Conservation (phyloP, 768 basidiomycete genomes). For the Naganishia vaughanmartiniae region DNA sequence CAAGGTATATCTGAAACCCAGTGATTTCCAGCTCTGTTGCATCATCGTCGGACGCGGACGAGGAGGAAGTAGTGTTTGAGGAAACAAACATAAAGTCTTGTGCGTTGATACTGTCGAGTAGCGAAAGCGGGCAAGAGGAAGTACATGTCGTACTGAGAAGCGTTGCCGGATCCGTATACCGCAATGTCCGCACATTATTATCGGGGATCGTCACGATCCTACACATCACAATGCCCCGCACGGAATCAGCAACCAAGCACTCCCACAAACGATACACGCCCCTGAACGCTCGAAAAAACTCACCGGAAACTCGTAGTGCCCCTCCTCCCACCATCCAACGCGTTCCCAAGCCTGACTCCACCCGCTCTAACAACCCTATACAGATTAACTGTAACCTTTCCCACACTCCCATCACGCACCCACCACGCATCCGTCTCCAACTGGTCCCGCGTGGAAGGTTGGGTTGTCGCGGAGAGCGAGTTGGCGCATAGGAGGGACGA, state of each 20-base stretch:
- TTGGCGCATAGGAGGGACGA: conserved; percentile 70
- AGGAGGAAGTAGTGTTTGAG: too few species aligned
- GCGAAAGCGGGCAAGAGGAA: conserved; percentile 72
- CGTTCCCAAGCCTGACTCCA: conserved; percentile 88
- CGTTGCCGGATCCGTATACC: conserved; percentile 72
- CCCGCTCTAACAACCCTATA: conserved; percentile 69
- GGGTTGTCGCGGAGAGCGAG: too few species aligned
- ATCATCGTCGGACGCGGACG: conserved; percentile 51
- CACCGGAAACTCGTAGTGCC: conserved; percentile 88
- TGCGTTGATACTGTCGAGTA: conserved; percentile 63
- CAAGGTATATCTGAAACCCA: conserved; percentile 80
- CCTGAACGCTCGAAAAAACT: conserved; percentile 37
- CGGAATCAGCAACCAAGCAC: neutral
- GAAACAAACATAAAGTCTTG: conserved; percentile 86
- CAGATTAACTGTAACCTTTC: conserved; percentile 73
- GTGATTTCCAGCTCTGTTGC: conserved; percentile 59
- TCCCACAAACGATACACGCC: neutral
- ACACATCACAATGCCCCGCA: neutral
- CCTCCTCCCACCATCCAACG: conserved; percentile 66
- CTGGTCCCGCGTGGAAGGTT: neutral
- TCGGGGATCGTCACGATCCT: conserved; percentile 87
- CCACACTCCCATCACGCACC: conserved; percentile 65
- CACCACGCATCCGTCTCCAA: conserved; percentile 84
- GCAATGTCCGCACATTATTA: conserved; percentile 72
- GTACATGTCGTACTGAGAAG: conserved; percentile 75